Evolutionary conservation across 805 yeast species (phyloP), one percentile per base, ranked within the genome.

Genomic region (Pichia paraexigua): DNA sequence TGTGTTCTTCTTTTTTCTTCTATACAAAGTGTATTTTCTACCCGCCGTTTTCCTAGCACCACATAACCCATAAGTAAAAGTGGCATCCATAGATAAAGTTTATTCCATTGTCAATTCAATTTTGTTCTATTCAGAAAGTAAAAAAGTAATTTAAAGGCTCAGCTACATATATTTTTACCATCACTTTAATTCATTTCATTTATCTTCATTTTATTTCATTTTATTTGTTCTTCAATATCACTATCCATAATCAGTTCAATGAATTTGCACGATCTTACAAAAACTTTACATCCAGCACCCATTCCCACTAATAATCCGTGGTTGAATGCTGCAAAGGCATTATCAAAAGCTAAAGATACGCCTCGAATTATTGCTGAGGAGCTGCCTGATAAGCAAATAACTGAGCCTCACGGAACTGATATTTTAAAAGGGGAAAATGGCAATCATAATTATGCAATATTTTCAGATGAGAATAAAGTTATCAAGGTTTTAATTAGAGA

Each of bases 281-380:
- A 44, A n/a, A 55, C 59, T 12, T 39, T 62, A 44, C 61, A 55
- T 12, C 68, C 68, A 8, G 68, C 68, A 3, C 68, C 68, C 2
- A 62, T 62, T 27, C 68, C 68, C 5, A 51, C 54, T 30, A 55
- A 52, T 2, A 64, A 61, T 44, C 62, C 66, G 1, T 64, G 68
- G 68, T 48, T 49, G 15, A 44, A 45, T 25, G 43, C 39, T n/a
- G 32, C 49, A 30, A 6, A 47, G 13, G 30, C 35, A 32, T 42
- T 46, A 24, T 43, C 43, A 28, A 49, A 46, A n/a, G 21, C 48
- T 15, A 43, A 41, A 18, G 40, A 40, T n/a, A 30, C 35, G 35
- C 39, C 39, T 35, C 18, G 39, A 35, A 35, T 35, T 35, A 6
- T 35, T n/a, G 20, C 17, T n/a, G 20, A n/a, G 39, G 39, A 35